Conservation (phyloP, 2,329 filamentous ascomycete species). For the Mariannaea sp. region DNA sequence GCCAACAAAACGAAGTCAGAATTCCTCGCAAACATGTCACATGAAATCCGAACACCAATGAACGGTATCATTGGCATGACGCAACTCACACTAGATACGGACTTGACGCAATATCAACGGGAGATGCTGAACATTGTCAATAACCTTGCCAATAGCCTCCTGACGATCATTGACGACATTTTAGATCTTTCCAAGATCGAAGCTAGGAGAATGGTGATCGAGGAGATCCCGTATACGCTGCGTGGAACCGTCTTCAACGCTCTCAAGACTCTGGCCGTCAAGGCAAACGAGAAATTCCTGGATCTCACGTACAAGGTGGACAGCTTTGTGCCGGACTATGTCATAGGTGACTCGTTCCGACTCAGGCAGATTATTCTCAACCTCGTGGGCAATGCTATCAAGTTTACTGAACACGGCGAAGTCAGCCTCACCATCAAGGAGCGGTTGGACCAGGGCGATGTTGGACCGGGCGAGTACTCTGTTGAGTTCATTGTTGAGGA, state of each 20-base stretch:
- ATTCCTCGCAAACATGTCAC: constrained; percentile 94
- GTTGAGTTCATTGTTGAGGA: constrained; percentile 96
- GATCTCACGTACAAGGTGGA: constrained; percentile 94
- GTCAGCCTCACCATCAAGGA: constrained; percentile 90
- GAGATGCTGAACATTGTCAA: constrained; percentile 99
- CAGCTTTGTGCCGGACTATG: constrained; percentile 90
- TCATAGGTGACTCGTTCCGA: constrained; percentile 95
- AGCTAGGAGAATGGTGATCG: constrained; percentile 96
- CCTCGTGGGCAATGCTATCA: constrained; percentile 96
- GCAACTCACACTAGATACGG: constrained; percentile 91
- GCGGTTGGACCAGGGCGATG: constrained; percentile 65
- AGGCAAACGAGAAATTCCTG: constrained; percentile 93
- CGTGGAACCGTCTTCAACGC: constrained; percentile 96
- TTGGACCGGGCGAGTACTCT: constrained; percentile 77
- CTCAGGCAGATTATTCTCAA: constrained; percentile 96
- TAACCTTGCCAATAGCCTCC: constrained; percentile 90
- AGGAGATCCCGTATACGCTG: constrained; percentile 94
- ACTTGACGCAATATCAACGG: constrained; percentile 91
- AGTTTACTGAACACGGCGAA: constrained; percentile 96
- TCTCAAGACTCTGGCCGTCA: constrained; percentile 93
- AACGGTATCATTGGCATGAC: constrained; percentile 99
- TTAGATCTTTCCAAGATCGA: constrained; percentile 82
- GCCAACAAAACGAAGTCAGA: constrained; percentile 99
- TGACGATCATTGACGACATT: constrained; percentile 94
- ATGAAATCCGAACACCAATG: constrained; percentile 86